Conservation (phyloP, 331 rosid genomes). For the Prunus yedoensis region DNA sequence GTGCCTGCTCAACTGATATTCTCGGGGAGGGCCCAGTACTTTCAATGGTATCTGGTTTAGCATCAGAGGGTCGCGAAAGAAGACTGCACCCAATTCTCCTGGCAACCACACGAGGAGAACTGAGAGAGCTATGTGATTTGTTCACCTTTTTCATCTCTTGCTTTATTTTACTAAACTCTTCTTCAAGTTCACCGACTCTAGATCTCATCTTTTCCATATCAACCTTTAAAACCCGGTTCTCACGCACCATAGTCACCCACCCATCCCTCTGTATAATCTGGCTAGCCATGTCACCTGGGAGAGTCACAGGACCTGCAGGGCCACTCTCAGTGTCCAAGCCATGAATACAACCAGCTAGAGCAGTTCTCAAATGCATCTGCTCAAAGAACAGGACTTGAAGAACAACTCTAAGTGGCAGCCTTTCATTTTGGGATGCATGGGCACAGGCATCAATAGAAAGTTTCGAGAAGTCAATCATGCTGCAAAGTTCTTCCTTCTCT, state of each 20-base stretch:
- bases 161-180: constrained; percentile 77
- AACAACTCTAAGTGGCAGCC: constrained; percentile 85
- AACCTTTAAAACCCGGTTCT: constrained; percentile 76
- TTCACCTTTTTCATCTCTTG: constrained; percentile 80
- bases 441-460: constrained; percentile 93
- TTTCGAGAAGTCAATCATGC: constrained; percentile 71
- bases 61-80: constrained; percentile 66
- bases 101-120: constrained; percentile 60
- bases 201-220: constrained; percentile 85
- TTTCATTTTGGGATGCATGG: constrained; percentile 91
- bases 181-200: constrained; percentile 84
- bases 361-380: constrained; percentile 84
- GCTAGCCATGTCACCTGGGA: constrained; percentile 37
- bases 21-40: constrained; percentile 53
- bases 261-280: constrained; percentile 85
- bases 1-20: constrained; percentile 56
- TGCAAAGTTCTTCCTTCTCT: constrained; percentile 88
- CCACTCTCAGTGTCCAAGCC: constrained; percentile 62
- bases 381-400: constrained; percentile 94
- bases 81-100: constrained; percentile 73
- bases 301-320: constrained; percentile 46
- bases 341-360: constrained; percentile 77
- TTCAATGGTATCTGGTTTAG: constrained; percentile 59
- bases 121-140: constrained; percentile 61
- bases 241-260: constrained; percentile 84